phyloP scores from a whole-genome alignment of 768 basidiomycete species.

The Lentinus brumalis region DNA sequence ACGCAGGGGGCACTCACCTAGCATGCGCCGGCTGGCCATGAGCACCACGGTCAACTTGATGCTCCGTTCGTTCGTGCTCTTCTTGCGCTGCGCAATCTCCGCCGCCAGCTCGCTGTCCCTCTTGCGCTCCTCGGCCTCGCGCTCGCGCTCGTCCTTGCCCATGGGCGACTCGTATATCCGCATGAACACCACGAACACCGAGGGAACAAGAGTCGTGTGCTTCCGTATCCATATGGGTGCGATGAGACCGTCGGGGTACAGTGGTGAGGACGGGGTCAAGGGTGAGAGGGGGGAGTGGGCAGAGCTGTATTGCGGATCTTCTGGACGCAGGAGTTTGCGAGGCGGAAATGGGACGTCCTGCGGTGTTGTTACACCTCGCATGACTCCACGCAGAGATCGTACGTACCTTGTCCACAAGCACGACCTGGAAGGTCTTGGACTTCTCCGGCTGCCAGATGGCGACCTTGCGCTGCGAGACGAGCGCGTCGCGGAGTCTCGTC shows the following conservation, averaged over 20 bases:
- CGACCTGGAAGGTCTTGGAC: constrained; percentile 73
- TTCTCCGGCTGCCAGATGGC: constrained; percentile 77
- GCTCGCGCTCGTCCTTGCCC: constrained; percentile 52
- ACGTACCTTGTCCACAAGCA: constrained; percentile 79
- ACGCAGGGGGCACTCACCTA: constrained; percentile 57
- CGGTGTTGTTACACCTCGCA: constrained; percentile 16
- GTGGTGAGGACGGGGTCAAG: constrained; percentile 81
- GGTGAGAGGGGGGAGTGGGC: constrained; percentile 95
- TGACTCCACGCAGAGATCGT: neutral
- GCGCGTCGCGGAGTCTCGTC: constrained; percentile 65
- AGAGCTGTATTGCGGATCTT: constrained; percentile 55
- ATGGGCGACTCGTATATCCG: constrained; percentile 77
- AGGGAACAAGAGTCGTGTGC: constrained; percentile 88
- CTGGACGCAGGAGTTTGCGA: constrained; percentile 65
- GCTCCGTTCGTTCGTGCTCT: constrained; percentile 76
- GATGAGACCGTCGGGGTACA: constrained; percentile 93
- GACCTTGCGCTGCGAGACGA: constrained; percentile 62
- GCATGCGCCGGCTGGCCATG: constrained; percentile 82
- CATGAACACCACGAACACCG: constrained; percentile 91
- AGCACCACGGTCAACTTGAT: constrained; percentile 95
- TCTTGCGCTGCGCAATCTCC: constrained; percentile 81
- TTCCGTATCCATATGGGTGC: constrained; percentile 99
- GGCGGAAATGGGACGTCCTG: constrained; percentile 84
- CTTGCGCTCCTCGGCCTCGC: constrained; percentile 67
- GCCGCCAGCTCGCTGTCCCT: constrained; percentile 76